phyloP scores from a whole-genome alignment of 2,329 filamentous ascomycete genomes.

The Alternaria sp. region DNA sequence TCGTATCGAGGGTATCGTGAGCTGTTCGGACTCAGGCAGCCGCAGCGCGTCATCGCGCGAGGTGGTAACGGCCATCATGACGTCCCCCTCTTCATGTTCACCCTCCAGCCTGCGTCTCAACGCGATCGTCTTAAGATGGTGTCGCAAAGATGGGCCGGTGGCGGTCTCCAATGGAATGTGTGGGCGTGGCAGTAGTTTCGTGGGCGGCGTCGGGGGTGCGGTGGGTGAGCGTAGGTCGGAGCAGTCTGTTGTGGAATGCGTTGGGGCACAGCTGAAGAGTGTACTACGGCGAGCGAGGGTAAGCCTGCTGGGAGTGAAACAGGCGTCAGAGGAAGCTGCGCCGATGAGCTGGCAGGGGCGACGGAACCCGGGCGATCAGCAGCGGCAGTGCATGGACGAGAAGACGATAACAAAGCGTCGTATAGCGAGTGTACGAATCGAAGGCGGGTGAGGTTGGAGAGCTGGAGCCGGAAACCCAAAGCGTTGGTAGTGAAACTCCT shows the following conservation, averaged over 20 bases:
- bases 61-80: constrained; percentile 33
- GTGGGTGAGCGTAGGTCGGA: background rate
- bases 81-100: constrained; percentile 39
- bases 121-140: background rate
- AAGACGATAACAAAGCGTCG: background rate
- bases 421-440: constrained; percentile 21
- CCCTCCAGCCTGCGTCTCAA: constrained; percentile 1
- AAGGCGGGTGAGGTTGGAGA: constrained; percentile 3
- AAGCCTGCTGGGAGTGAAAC: constrained; percentile 26
- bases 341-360: constrained; percentile 26
- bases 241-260: background rate
- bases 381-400: constrained; percentile 5
- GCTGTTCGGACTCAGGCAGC: constrained; percentile 17
- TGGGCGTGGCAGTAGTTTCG: background rate
- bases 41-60: constrained; percentile 26
- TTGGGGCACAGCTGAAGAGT: constrained; percentile 8
- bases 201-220: background rate
- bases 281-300: constrained; percentile 24
- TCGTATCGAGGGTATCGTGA: constrained; percentile 34
- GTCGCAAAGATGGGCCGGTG: background rate
- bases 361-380: constrained; percentile 14
- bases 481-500: constrained; percentile 16
- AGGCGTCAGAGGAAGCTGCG: constrained; percentile 15
- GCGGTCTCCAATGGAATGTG: constrained; percentile 4
- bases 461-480: constrained; percentile 5